phyloP scores from a whole-genome alignment of 106 monocot species.

The Gastrodia elata region DNA sequence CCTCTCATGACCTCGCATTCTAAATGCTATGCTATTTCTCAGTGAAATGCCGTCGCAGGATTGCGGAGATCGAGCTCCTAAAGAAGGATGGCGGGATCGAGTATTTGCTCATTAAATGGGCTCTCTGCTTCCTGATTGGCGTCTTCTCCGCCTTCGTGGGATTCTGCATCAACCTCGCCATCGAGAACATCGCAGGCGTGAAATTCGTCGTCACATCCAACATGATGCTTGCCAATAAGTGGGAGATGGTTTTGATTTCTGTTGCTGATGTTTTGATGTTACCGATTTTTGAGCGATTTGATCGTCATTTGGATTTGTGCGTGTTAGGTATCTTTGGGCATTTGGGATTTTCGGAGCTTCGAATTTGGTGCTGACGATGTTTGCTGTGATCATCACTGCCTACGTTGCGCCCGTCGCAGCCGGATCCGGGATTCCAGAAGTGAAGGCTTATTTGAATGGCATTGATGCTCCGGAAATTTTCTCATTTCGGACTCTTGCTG shows the following conservation, averaged over 20 bases:
- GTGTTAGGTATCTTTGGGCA: slow-evolving; percentile 31
- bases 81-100: slow-evolving; percentile 47
- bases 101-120: slow-evolving; percentile 68
- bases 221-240: slow-evolving; percentile 49
- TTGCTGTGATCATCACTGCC: slow-evolving; percentile 41
- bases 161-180: slow-evolving; percentile 62
- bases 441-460: slow-evolving; percentile 79
- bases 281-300: not conserved
- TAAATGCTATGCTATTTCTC: not conserved
- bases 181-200: slow-evolving; percentile 73
- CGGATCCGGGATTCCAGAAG: slow-evolving; percentile 75
- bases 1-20: not conserved
- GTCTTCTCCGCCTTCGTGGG: slow-evolving; percentile 27
- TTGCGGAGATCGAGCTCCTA: slow-evolving; percentile 59
- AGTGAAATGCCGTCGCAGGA: slow-evolving; percentile 13
- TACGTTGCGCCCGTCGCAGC: slow-evolving; percentile 60
- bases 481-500: slow-evolving; percentile 34
- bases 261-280: not conserved
- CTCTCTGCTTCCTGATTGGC: slow-evolving; percentile 61
- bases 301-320: not conserved
- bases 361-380: slow-evolving; percentile 56
- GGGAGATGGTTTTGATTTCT: not conserved
- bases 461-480: slow-evolving; percentile 70
- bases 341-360: slow-evolving; percentile 39
- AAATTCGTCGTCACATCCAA: slow-evolving; percentile 64